Evolutionary conservation across 129 eudicot species (phyloP).

Genomic region (Flaveria brownii): DNA sequence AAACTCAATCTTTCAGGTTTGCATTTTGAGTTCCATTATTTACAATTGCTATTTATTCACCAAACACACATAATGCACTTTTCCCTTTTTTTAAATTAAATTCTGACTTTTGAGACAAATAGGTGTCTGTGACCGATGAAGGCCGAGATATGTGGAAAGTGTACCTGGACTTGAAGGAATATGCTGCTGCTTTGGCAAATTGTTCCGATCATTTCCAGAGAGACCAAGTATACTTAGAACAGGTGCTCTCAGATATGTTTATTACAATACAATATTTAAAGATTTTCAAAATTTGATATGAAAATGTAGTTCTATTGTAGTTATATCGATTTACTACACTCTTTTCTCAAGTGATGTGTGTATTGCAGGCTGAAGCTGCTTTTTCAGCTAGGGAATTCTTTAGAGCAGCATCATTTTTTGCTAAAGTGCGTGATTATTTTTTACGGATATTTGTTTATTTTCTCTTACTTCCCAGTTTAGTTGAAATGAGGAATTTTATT

Average conservation of each 20-base stretch:
- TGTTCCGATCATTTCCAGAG: constrained; percentile 92
- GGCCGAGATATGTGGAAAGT: constrained; percentile 99
- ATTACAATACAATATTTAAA: not conserved
- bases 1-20: constrained; percentile 90
- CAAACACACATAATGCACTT: not conserved
- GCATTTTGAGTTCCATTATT: not conserved
- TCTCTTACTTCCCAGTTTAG: not conserved
- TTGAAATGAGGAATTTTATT: constrained; percentile 27
- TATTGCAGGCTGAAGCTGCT: constrained; percentile 90
- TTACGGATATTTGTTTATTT: not conserved
- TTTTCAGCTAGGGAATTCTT: constrained; percentile 72
- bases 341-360: constrained; percentile 22
- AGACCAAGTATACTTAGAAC: constrained; percentile 94
- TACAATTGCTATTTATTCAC: constrained; percentile 1
- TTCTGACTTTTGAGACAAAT: constrained; percentile 29
- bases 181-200: constrained; percentile 87
- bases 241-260: constrained; percentile 40
- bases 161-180: constrained; percentile 75
- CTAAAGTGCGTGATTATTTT: constrained; percentile 56
- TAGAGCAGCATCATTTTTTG: constrained; percentile 92
- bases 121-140: constrained; percentile 96
- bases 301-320: not conserved
- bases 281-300: not conserved
- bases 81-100: not conserved
- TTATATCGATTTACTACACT: not conserved